Conservation (phyloP, 306 rosid species). For the Carpinus fangiana region DNA sequence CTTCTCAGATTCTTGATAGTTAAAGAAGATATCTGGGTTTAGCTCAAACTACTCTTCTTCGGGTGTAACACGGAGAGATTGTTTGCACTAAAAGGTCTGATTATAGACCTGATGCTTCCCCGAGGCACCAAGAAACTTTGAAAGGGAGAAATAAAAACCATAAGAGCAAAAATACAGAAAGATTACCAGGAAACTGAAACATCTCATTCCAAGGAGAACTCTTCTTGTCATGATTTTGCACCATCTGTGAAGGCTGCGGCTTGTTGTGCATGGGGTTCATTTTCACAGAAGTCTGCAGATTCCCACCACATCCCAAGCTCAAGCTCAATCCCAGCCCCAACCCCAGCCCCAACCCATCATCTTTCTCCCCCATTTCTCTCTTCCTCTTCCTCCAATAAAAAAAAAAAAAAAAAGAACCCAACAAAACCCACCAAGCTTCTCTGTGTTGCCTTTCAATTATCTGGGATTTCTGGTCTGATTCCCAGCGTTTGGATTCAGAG, state of each 20-base stretch:
- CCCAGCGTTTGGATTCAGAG: constrained; percentile 30
- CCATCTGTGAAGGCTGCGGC: constrained; percentile 35
- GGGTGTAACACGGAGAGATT: too few species aligned
- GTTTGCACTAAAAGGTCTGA: too few species aligned
- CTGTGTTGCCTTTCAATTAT: neutral
- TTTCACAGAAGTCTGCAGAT: constrained; percentile 23
- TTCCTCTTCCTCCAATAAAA: neutral
- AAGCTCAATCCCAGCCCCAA: constrained; percentile 46
- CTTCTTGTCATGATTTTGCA: constrained; percentile 39
- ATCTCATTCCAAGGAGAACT: constrained; percentile 39
- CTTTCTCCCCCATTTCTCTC: constrained; percentile 53
- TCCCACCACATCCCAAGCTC: constrained; percentile 50
- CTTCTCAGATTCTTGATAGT: neutral
- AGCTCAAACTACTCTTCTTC: too few species aligned
- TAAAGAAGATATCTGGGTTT: too few species aligned
- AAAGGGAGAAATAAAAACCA: neutral
- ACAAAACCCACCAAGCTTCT: constrained; percentile 1
- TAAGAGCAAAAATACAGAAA: neutral
- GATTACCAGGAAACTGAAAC: constrained; percentile 58
- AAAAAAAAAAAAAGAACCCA: neutral
- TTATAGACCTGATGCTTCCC: too few species aligned
- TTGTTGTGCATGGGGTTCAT: constrained; percentile 36
- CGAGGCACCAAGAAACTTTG: neutral
- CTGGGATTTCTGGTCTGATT: neutral
- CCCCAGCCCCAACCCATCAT: constrained; percentile 46